Evolutionary conservation across 1,284 basidiomycete genomes (phyloP), one percentile per base, ranked within the genome.

Genomic region (Anthracocystis walkeri): DNA sequence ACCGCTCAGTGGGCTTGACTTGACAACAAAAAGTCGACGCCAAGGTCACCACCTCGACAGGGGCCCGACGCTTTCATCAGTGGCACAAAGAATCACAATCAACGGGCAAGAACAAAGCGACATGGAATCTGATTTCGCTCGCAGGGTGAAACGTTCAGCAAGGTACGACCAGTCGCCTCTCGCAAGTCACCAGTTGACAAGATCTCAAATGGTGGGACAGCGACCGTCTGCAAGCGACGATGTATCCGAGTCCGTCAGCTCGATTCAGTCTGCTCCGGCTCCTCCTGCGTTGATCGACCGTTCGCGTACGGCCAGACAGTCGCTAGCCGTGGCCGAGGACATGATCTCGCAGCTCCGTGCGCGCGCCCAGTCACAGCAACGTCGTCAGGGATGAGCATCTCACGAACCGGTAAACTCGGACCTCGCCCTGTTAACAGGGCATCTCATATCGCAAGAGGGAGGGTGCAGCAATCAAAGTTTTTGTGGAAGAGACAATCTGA

Each of bases 251-350:
- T 65, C 52, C 21, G 57, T 23, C 21, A 51, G 40, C 41, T 65
- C 64, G 44, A 40, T 56, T 45, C 52, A 51, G 14, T 65, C 57
- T 18, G 64, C 64, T 1, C 64, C 57, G 10, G 57, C 23, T 16
- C 46, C 7, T 23, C 8, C 40, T 23, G 29, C 27, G 7, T 11
- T 10, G 41, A 20, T 44, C 14, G 57, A 49, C n/a, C 38, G 18
- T n/a, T 31, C 38, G 14, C 46, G 44, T 33, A 41, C 23, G 21
- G 11, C 38, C 0, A 21, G 48, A 14, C 41, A 40, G 29, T 67
- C 65, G n/a, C 25, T 67, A 2, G 65, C 50, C 4, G 59, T 67
- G 14, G 65, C 65, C 1, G 58, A 67, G 35, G 65, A 67, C 16
- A 62, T 67, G 65, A 67, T 67, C 20, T 20, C 29, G 21, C 54